Evolutionary conservation across 208 protist genomes (phyloP).

Genomic region (Acanthamoeba royreba): DNA sequence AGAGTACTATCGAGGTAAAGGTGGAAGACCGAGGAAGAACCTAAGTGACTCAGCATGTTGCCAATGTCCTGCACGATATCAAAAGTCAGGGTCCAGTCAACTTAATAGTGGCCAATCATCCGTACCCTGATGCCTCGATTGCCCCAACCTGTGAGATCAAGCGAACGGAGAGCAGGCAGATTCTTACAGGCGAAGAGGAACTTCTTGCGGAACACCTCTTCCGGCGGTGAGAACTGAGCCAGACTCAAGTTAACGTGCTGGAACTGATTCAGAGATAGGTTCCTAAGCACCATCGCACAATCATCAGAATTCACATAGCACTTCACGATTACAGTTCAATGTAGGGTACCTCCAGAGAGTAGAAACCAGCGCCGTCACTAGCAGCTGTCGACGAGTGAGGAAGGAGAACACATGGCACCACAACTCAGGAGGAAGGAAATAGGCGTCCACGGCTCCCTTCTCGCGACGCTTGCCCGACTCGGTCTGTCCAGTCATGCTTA

Average conservation of each 20-base stretch:
- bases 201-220: background rate
- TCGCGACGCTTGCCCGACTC: background rate
- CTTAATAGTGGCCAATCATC: no score
- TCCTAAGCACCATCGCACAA: no score
- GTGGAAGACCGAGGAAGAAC: background rate
- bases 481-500: background rate
- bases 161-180: background rate
- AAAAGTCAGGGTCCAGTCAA: no score
- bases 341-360: background rate
- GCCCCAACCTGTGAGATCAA: background rate
- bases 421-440: background rate
- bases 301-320: no score
- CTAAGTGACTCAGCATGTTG: background rate
- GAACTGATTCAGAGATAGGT: background rate
- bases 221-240: background rate
- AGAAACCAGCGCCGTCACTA: background rate
- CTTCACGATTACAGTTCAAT: no score
- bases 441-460: background rate
- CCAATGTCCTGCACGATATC: background rate
- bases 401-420: background rate
- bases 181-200: conserved; percentile 17
- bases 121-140: background rate
- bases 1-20: background rate
- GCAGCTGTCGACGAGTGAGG: background rate
- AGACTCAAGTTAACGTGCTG: background rate